Evolutionary conservation across 805 yeast species (phyloP).

Genomic region (Ogataea nitratoaversa): DNA sequence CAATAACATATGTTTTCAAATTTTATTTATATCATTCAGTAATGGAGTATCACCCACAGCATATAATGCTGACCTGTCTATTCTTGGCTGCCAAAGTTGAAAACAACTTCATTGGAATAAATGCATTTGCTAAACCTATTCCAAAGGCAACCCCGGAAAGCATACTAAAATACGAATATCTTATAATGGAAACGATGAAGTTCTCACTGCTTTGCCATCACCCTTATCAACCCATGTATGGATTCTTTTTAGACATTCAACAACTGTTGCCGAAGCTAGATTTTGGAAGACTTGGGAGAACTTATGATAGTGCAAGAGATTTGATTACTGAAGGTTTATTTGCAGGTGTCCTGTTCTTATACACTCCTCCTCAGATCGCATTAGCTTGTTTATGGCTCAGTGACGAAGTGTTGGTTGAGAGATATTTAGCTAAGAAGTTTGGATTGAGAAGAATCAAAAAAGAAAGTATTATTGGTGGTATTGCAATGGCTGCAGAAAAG

Average conservation of each 20-base stretch:
- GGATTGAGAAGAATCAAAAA: constrained; percentile 27
- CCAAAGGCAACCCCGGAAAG: constrained; percentile 62
- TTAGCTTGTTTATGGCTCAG: constrained; percentile 73
- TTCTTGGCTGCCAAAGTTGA: constrained; percentile 92
- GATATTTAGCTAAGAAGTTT: constrained; percentile 66
- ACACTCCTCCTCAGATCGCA: constrained; percentile 94
- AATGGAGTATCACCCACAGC: constrained; percentile 85
- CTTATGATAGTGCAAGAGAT: constrained; percentile 67
- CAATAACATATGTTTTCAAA: constrained; percentile 73
- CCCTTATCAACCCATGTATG: constrained; percentile 86
- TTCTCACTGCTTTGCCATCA: constrained; percentile 86
- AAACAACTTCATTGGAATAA: constrained; percentile 82
- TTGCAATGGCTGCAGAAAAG: constrained; percentile 9
- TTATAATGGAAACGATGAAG: constrained; percentile 63
- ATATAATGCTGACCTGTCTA: constrained; percentile 72
- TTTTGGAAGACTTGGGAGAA: constrained; percentile 55
- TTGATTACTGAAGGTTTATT: constrained; percentile 64
- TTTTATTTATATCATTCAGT: constrained; percentile 79
- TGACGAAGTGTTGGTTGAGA: constrained; percentile 58
- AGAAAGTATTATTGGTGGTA: constrained; percentile 7
- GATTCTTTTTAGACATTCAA: constrained; percentile 90
- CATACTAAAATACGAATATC: constrained; percentile 76
- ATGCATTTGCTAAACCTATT: constrained; percentile 68
- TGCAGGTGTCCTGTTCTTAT: constrained; percentile 73
- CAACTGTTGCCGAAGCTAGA: constrained; percentile 46